Conservation (phyloP, 306 rosid genomes). For the Sicyos baderoa region DNA sequence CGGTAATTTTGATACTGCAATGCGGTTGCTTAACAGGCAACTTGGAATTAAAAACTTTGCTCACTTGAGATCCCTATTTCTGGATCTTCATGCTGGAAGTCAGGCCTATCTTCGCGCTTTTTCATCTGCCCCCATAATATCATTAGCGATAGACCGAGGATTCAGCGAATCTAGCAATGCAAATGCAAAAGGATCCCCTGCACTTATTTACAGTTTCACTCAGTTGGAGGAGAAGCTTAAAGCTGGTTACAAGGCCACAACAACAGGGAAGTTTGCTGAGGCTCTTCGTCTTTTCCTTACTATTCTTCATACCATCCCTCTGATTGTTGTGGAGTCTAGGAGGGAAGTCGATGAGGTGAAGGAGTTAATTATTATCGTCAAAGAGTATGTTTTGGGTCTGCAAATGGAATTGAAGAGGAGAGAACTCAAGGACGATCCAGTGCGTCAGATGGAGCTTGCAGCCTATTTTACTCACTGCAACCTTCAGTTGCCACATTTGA, state of each 20-base stretch:
- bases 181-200: conserved; percentile 67
- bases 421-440: conserved; percentile 59
- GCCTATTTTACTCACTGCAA: conserved; percentile 97
- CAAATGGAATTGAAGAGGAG: conserved; percentile 79
- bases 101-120: conserved; percentile 65
- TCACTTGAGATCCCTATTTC: conserved; percentile 62
- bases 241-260: conserved; percentile 77
- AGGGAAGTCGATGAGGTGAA: conserved; percentile 93
- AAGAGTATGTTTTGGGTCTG: conserved; percentile 75
- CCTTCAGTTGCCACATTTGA: conserved; percentile 84
- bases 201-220: conserved; percentile 60
- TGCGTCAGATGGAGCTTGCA: conserved; percentile 85
- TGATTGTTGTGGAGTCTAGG: conserved; percentile 79
- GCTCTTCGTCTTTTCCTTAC: conserved; percentile 52
- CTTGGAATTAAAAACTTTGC: conserved; percentile 72
- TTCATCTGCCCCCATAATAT: conserved; percentile 59
- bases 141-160: conserved; percentile 74
- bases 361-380: conserved; percentile 67
- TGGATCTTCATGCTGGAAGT: conserved; percentile 71
- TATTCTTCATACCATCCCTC: conserved; percentile 76
- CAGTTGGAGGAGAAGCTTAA: conserved; percentile 80
- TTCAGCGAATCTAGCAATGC: conserved; percentile 62
- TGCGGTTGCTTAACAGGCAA: conserved; percentile 79
- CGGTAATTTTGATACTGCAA: conserved; percentile 87
- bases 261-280: conserved; percentile 66